phyloP scores from a whole-genome alignment of 2,329 filamentous ascomycete genomes.

The Arachnomyces sp. region DNA sequence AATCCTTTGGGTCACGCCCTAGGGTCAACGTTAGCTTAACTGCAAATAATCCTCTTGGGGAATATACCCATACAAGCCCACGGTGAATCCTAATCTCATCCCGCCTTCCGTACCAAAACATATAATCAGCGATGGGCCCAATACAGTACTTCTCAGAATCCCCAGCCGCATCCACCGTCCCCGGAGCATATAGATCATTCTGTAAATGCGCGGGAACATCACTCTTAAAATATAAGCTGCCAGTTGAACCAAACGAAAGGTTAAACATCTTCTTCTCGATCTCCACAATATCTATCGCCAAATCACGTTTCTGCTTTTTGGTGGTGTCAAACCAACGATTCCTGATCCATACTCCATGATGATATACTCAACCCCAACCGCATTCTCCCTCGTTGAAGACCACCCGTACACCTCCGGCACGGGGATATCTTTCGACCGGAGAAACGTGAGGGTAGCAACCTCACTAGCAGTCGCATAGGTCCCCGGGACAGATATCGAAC shows the following conservation, averaged over 20 bases:
- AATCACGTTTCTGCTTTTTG: too few relatives aligned
- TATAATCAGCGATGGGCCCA: slow-evolving; percentile 11
- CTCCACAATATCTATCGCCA: too few relatives aligned
- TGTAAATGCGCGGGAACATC: slow-evolving; percentile 12
- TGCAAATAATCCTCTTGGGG: too few relatives aligned
- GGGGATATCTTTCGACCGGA: slow-evolving; percentile 25
- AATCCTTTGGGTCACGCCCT: slow-evolving; percentile 6
- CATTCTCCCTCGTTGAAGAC: slow-evolving; percentile 24
- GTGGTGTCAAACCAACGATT: too few relatives aligned
- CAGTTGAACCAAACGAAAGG: slow-evolving; percentile 6
- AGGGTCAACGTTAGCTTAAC: too few relatives aligned
- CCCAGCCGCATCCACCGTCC: too few relatives aligned
- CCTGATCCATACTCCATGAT: too few relatives aligned
- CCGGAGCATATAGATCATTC: slow-evolving; percentile 13
- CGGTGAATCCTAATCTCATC: slow-evolving; percentile 7
- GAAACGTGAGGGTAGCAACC: slow-evolving; percentile 30
- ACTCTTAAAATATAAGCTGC: slow-evolving; percentile 8
- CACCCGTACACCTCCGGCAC: slow-evolving; percentile 32
- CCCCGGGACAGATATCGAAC: slow-evolving; percentile 21
- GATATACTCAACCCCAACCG: slow-evolving; percentile 33
- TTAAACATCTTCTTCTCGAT: slow-evolving; percentile 9
- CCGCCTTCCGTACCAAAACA: slow-evolving; percentile 10
- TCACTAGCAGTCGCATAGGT: slow-evolving; percentile 29
- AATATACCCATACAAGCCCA: slow-evolving; percentile 4
- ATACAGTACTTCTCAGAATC: slow-evolving; percentile 9